Base-by-base conservation (phyloP, 768 basidiomycete genomes). In the Chalciporus sphaerocephalus region DNA sequence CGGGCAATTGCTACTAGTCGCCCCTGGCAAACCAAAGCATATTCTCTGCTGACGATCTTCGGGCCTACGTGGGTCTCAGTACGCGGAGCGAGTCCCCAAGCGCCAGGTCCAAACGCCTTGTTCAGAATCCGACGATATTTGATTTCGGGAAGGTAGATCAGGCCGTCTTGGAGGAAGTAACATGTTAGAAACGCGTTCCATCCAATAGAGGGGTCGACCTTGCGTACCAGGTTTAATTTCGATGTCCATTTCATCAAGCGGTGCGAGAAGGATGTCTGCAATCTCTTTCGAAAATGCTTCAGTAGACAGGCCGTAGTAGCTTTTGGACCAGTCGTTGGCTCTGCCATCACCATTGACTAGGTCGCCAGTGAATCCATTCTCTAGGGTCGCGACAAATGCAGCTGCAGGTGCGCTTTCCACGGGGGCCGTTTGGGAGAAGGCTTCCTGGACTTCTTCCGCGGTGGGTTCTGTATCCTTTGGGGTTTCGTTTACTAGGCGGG, bases 101-200 rank as follows among this genome's bases (percentile, higher is more conserved):
- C 93, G 6, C 95, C 95, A 16, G 95, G 95, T 10, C 95, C 93
- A 57, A 98, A 97, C 0, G 95, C 92, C 55, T 76, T 83, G 71
- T 97, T 97, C 38, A 97, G 68, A 25, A 91, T 82, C 18, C 95
- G 80, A 15, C 95, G 79, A 59, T 97, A 98, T 62, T 96, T 95
- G 58, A 97, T 98, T 67, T 97, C 95, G 16, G 95, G 95, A 6
- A 98, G 81, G 67, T 97, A 98, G 10, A 96, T 69, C 33, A 98
- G 74, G 5, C 95, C 95, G 55, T 97, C 95, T 95, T 46, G 7
- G 6, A 17, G 34, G 27, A 44, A 50, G 15, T 15, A 15, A 32
- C 17, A 39, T 6, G 20, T 46, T 17, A 55, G 27, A 13, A 17
- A 20, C 13, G 22, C 15, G 15, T 5, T 6, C 2, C 1, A 18